Evolutionary conservation across 2,329 filamentous ascomycete genomes (phyloP).

Genomic region (Neobulgaria alba): DNA sequence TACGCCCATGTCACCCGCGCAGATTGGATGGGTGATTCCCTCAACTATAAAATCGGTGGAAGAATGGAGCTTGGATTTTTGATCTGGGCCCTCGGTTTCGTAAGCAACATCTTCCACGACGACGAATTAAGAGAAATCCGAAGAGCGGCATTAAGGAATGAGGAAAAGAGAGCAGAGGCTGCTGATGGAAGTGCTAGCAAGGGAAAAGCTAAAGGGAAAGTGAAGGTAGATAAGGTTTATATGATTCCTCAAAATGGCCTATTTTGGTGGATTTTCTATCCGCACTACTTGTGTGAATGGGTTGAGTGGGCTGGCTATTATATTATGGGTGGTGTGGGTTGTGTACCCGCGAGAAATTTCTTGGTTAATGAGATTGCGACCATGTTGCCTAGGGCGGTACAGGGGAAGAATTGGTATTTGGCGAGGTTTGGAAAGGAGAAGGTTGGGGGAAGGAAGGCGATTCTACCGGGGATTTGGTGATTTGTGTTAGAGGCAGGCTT

Average conservation of each 20-base stretch:
- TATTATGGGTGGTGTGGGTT: conserved; percentile 59
- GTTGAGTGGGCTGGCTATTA: conserved; percentile 89
- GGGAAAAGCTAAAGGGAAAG: conserved; percentile 26
- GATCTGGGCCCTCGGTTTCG: conserved; percentile 68
- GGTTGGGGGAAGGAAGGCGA: conserved; percentile 65
- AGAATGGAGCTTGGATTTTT: conserved; percentile 55
- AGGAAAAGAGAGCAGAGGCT: conserved; percentile 35
- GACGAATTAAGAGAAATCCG: conserved; percentile 83
- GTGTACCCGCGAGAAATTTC: conserved; percentile 71
- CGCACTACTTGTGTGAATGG: conserved; percentile 97
- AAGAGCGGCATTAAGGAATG: conserved; percentile 54
- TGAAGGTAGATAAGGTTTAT: conserved; percentile 67
- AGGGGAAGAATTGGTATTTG: conserved; percentile 78
- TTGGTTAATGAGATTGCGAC: conserved; percentile 78
- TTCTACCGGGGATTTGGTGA: conserved; percentile 45
- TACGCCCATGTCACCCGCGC: conserved; percentile 60
- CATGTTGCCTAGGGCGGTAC: conserved; percentile 81
- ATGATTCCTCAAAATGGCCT: conserved; percentile 75
- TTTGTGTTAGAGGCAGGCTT: too few species aligned
- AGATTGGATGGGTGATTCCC: conserved; percentile 38
- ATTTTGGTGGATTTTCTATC: conserved; percentile 76
- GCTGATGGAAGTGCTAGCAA: conserved; percentile 37
- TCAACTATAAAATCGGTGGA: conserved; percentile 29
- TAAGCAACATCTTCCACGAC: conserved; percentile 81
- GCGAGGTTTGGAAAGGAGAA: conserved; percentile 80